Evolutionary conservation across 2,329 filamentous ascomycete genomes (phyloP).

Genomic region (Alternaria sp.): DNA sequence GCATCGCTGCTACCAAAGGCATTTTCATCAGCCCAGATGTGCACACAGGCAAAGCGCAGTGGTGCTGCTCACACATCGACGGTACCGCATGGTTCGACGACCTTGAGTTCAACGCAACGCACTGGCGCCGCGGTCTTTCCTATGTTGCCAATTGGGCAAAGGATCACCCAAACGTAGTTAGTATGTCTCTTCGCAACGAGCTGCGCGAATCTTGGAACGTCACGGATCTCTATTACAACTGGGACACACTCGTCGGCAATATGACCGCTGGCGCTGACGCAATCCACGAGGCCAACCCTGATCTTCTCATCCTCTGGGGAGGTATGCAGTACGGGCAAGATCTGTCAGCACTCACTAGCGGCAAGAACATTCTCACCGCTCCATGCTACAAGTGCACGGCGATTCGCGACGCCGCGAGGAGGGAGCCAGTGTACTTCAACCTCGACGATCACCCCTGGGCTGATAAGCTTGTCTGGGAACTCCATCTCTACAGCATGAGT

Average conservation of each 20-base stretch:
- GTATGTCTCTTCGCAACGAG: constrained; percentile 65
- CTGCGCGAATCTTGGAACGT: constrained; percentile 49
- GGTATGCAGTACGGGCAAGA: constrained; percentile 63
- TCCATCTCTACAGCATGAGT: constrained; percentile 61
- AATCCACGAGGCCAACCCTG: constrained; percentile 60
- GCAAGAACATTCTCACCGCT: constrained; percentile 45
- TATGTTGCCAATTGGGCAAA: constrained; percentile 61
- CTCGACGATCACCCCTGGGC: constrained; percentile 55
- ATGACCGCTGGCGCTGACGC: constrained; percentile 56
- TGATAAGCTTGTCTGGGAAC: constrained; percentile 66
- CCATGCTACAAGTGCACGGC: constrained; percentile 51
- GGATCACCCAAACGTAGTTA: constrained; percentile 59
- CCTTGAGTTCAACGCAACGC: constrained; percentile 60
- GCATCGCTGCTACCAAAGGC: constrained; percentile 35
- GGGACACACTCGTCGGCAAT: constrained; percentile 45
- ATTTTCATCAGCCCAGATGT: constrained; percentile 43
- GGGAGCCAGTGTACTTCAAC: constrained; percentile 56
- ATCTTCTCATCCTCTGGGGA: constrained; percentile 62
- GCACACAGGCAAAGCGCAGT: constrained; percentile 40
- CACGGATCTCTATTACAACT: constrained; percentile 38
- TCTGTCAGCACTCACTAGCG: constrained; percentile 51
- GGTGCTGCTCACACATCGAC: constrained; percentile 51
- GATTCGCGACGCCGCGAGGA: constrained; percentile 52
- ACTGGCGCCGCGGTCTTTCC: constrained; percentile 61
- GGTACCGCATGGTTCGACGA: constrained; percentile 66